Evolutionary conservation across 2,329 filamentous ascomycete species (phyloP).

Genomic region (Fusarium sp.): DNA sequence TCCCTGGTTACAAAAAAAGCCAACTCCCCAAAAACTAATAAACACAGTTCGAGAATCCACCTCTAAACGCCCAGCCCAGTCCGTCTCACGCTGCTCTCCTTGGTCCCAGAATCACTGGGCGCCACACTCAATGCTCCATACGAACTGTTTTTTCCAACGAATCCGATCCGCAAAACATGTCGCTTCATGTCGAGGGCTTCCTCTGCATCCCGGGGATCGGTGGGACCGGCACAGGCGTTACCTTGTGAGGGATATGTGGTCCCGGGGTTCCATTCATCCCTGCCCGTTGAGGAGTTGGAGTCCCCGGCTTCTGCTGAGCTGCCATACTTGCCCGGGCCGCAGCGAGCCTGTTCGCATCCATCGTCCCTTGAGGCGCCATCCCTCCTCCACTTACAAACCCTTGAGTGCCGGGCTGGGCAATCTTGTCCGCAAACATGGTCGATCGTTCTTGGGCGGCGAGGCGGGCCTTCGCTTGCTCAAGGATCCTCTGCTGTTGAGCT

Average conservation of each 20-base stretch:
- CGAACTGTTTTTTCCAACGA: constrained; percentile 17
- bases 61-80: constrained; percentile 43
- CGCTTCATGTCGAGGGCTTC: constrained; percentile 41
- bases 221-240: constrained; percentile 58
- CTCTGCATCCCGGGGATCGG: constrained; percentile 54
- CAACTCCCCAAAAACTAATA: constrained; percentile 35
- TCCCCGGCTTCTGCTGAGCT: constrained; percentile 53
- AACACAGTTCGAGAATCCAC: constrained; percentile 39
- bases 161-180: not conserved
- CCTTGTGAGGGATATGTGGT: constrained; percentile 52
- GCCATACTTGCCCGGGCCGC: constrained; percentile 52
- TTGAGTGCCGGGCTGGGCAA: constrained; percentile 60
- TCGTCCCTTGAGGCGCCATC: constrained; percentile 36
- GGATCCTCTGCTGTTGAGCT: constrained; percentile 61
- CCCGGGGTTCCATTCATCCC: constrained; percentile 52
- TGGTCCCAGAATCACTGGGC: not conserved
- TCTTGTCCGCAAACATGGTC: constrained; percentile 55
- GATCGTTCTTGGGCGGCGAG: constrained; percentile 59
- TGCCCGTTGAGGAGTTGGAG: constrained; percentile 46
- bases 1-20: constrained; percentile 31
- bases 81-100: constrained; percentile 12
- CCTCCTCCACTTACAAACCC: constrained; percentile 33
- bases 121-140: constrained; percentile 7
- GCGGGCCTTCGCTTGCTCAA: constrained; percentile 63
- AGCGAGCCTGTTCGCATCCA: constrained; percentile 48